Conservation (phyloP, 495 filamentous ascomycete genomes). For the Daldinia concentrica region DNA sequence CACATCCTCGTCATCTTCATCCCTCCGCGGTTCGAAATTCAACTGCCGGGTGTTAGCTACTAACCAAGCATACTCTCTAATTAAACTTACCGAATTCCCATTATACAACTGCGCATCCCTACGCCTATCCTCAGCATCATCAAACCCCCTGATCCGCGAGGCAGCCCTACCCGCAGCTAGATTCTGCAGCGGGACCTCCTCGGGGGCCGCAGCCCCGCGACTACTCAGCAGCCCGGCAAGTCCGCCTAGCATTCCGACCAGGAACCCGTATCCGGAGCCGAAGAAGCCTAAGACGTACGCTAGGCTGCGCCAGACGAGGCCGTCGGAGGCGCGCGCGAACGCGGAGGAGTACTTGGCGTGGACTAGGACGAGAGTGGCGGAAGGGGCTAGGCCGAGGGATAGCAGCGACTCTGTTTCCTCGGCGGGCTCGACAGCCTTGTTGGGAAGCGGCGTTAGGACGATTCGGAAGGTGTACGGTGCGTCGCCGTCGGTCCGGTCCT, state of each 20-base stretch:
- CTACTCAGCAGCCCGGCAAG: conserved; percentile 49
- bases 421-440: conserved; percentile 70
- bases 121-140: conserved; percentile 41
- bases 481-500: conserved; percentile 49
- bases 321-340: conserved; percentile 53
- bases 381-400: conserved; percentile 76
- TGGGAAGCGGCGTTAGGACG: conserved; percentile 80
- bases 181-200: conserved; percentile 23
- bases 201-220: conserved; percentile 28
- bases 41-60: conserved; percentile 56
- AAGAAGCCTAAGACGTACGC: conserved; percentile 62
- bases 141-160: conserved; percentile 41
- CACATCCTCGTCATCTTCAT: conserved; percentile 60
- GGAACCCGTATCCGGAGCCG: conserved; percentile 62
- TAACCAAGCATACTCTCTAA: not conserved
- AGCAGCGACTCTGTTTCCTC: conserved; percentile 76
- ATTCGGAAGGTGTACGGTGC: conserved; percentile 84
- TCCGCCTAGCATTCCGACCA: conserved; percentile 44
- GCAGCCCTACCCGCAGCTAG: conserved; percentile 6
- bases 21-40: conserved; percentile 76
- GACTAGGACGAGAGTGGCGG: conserved; percentile 83
- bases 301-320: conserved; percentile 46
- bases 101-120: conserved; percentile 80
- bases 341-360: conserved; percentile 71
- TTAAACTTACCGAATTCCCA: conserved; percentile 77